Conservation (phyloP, 768 basidiomycete species). For the Strobilomyces dryophilus region DNA sequence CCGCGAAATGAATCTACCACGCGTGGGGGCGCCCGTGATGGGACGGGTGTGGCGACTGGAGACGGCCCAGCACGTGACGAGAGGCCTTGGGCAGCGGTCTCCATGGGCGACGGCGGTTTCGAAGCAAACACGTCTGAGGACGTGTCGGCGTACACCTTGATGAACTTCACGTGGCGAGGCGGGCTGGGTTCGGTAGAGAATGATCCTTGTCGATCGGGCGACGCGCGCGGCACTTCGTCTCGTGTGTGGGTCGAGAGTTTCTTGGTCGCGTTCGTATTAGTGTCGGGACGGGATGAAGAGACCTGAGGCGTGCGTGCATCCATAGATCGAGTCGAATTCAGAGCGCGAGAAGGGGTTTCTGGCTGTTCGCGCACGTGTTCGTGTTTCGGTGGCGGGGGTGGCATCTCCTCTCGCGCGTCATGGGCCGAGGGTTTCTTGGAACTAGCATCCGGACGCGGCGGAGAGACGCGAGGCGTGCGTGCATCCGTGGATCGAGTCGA, state of each 20-base stretch:
- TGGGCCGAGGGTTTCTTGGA: too few species aligned
- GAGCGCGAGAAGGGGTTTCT: neutral
- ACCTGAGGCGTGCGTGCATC: neutral
- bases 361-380: neutral
- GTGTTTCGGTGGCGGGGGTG: too few species aligned
- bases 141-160: conserved; percentile 6
- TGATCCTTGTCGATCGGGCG: neutral
- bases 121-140: conserved; percentile 19
- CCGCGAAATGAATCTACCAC: conserved; percentile 16
- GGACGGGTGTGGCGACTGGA: neutral
- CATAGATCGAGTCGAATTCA: neutral
- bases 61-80: neutral
- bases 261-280: neutral
- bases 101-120: conserved; percentile 12
- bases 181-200: neutral
- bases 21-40: conserved; percentile 20
- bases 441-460: too few species aligned
- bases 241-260: neutral
- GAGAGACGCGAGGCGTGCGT: too few species aligned
- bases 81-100: neutral
- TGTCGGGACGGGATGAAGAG: neutral
- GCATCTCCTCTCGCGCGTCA: too few species aligned
- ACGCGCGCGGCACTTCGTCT: conserved; percentile 1
- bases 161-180: conserved; percentile 1
- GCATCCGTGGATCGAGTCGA: too few species aligned